Evolutionary conservation across 225 moss, liverwort and hornwort species (phyloP).

Genomic region (Sphagnum contortum): DNA sequence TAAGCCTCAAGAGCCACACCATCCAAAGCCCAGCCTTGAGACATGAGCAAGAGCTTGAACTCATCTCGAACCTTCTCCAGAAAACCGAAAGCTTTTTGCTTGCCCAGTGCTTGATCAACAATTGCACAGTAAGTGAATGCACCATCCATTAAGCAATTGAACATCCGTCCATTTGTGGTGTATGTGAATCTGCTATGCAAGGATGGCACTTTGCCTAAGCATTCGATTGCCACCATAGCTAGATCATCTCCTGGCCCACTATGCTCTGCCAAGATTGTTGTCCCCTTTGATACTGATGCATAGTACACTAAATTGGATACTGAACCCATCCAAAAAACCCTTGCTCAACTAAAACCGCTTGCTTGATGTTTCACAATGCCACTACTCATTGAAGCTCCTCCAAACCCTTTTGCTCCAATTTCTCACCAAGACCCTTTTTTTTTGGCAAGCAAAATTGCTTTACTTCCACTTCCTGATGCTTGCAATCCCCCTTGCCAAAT

Average conservation of each 20-base stretch:
- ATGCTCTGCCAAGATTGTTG: slow-evolving; percentile 26
- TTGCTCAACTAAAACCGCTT: too few species aligned
- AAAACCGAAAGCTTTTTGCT: slow-evolving; percentile 20
- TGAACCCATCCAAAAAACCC: slow-evolving; percentile 12
- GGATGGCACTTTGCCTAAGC: slow-evolving; percentile 18
- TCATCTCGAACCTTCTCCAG: slow-evolving; percentile 35
- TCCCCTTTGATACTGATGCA: slow-evolving; percentile 17
- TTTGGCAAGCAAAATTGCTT: too few species aligned
- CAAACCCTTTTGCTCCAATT: too few species aligned
- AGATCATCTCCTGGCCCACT: slow-evolving; percentile 19
- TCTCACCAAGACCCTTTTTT: too few species aligned
- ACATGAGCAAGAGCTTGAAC: slow-evolving; percentile 27
- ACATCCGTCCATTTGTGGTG: slow-evolving; percentile 27
- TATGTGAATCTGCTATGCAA: slow-evolving; percentile 27
- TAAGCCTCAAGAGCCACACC: slow-evolving; percentile 11
- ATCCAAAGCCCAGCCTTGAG: slow-evolving; percentile 13
- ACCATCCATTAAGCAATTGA: slow-evolving; percentile 25
- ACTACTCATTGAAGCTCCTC: too few species aligned
- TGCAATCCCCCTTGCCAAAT: too few species aligned
- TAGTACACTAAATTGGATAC: slow-evolving; percentile 39
- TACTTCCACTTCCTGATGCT: too few species aligned
- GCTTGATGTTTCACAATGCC: too few species aligned
- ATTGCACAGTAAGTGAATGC: slow-evolving; percentile 30
- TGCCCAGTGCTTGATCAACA: slow-evolving; percentile 42
- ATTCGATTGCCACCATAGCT: slow-evolving; percentile 9